Conservation (phyloP, 257 asterid genomes). For the Craterostigma plantagineum region DNA sequence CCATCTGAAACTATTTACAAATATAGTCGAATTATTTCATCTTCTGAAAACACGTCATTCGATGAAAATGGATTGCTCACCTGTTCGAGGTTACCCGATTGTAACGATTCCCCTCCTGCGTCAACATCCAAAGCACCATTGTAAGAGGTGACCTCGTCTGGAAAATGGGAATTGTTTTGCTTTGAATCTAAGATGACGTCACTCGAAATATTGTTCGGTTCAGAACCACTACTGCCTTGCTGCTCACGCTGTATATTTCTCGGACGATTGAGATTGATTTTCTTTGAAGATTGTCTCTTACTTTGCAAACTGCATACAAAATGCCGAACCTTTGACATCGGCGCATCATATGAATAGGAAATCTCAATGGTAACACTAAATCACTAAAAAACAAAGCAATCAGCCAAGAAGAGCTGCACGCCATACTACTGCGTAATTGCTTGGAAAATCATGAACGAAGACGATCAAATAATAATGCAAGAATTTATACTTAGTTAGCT, state of each 20-base stretch:
- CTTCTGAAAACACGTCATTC: constrained; percentile 7
- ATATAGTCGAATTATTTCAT: too few species aligned
- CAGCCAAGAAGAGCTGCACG: too few species aligned
- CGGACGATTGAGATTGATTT: constrained; percentile 24
- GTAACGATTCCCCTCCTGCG: constrained; percentile 16
- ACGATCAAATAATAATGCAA: background rate
- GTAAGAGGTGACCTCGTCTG: constrained; percentile 10
- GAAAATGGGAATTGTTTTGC: constrained; percentile 10
- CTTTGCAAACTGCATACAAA: constrained; percentile 43
- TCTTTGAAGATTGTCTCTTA: constrained; percentile 50
- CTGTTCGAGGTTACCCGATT: constrained; percentile 13
- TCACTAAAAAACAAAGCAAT: constrained; percentile 1
- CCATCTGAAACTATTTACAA: constrained; percentile 17
- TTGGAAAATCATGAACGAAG: background rate
- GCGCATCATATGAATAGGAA: constrained; percentile 4
- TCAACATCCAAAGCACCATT: constrained; percentile 10
- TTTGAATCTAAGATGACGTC: constrained; percentile 13
- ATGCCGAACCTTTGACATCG: constrained; percentile 7
- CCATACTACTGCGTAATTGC: background rate
- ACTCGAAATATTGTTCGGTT: constrained; percentile 14
- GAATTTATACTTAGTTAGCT: constrained; percentile 1
- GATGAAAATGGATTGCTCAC: constrained; percentile 12
- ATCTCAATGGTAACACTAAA: background rate
- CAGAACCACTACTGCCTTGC: constrained; percentile 22
- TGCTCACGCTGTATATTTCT: constrained; percentile 20